Evolutionary conservation across 2,329 filamentous ascomycete species (phyloP), one percentile per base, ranked within the genome.

Genomic region (Biscogniauxia marginata): DNA sequence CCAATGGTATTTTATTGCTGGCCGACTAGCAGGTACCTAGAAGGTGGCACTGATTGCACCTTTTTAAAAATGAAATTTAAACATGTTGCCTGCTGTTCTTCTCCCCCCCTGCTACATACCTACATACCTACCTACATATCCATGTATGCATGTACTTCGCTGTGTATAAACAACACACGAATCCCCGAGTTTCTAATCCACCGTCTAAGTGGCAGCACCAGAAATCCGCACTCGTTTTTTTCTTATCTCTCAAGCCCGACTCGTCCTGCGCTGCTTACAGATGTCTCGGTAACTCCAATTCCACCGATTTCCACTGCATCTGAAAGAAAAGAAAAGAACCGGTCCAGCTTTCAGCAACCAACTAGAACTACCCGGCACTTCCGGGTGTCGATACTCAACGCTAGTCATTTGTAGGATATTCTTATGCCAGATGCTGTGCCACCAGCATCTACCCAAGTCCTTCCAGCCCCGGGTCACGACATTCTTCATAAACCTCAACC

Each of bases 351-450:
- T n/a, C 9, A 39, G 30, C 6, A 39, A 39, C 30, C 13, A 39
- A 16, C 30, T n/a, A n/a, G n/a, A n/a, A 39, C 9, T n/a, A 39
- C 30, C 57, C 54, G 55, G 57, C 49, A 20, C 22, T 24, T 44
- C 48, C 25, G 46, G 30, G 21, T 46, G n/a, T 46, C 25, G 21
- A 34, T 24, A 39, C 30, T 11, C 13, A n/a, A 39, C 30, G 20
- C 39, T 52, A 19, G 39, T 13, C 9, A 19, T 22, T 52, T 47
- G 11, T 52, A 16, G 18, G 24, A 43, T 39, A 48, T 50, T 18
- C 43, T 39, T 49, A 45, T 43, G 39, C 24, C 59, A 53, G 45
- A 62, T 61, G 60, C 52, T 22, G 56, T 54, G 9, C 49, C 46
- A 20, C 54, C 53, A 49, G 46, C n/a, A 48, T 50, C 46, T 52